Percentiles rank a stretch among this genome's conserved stretches.
Evolutionary conservation across 1,139 yeast species (phyloP).

Genomic region (Saccharomycopsis hybrid): DNA sequence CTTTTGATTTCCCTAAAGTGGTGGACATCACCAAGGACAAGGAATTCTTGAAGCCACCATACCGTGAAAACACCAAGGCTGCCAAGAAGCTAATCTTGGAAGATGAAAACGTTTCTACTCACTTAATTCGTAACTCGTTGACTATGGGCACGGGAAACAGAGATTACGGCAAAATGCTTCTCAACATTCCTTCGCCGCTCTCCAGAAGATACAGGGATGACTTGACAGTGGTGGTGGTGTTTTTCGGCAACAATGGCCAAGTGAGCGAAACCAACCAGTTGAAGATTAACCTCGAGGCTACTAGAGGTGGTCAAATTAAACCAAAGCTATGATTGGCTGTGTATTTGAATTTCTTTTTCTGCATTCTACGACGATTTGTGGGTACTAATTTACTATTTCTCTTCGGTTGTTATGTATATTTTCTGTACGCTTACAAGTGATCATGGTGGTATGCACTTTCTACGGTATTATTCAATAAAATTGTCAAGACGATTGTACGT

Average conservation of each 20-base stretch:
- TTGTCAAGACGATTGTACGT: too few species aligned
- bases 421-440: too few species aligned
- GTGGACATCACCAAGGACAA: constrained; percentile 53
- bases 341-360: too few species aligned
- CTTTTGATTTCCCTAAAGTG: constrained; percentile 45
- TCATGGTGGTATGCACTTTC: too few species aligned
- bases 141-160: constrained; percentile 79
- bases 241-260: constrained; percentile 56
- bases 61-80: constrained; percentile 33
- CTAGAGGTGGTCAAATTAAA: constrained; percentile 22
- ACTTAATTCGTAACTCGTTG: constrained; percentile 85
- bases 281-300: constrained; percentile 24
- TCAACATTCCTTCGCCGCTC: constrained; percentile 89
- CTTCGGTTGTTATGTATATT: too few species aligned
- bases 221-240: constrained; percentile 89
- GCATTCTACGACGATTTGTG: too few species aligned
- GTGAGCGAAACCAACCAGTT: constrained; percentile 17
- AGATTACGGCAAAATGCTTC: constrained; percentile 43
- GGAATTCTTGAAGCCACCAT: constrained; percentile 50
- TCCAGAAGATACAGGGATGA: constrained; percentile 94
- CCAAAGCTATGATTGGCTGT: constrained; percentile 19
- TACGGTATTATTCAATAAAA: too few species aligned
- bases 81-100: constrained; percentile 46
- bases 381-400: too few species aligned
- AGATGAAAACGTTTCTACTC: constrained; percentile 88